phyloP scores from a whole-genome alignment of 768 basidiomycete species.

The Leucosporidium creatinivorum region DNA sequence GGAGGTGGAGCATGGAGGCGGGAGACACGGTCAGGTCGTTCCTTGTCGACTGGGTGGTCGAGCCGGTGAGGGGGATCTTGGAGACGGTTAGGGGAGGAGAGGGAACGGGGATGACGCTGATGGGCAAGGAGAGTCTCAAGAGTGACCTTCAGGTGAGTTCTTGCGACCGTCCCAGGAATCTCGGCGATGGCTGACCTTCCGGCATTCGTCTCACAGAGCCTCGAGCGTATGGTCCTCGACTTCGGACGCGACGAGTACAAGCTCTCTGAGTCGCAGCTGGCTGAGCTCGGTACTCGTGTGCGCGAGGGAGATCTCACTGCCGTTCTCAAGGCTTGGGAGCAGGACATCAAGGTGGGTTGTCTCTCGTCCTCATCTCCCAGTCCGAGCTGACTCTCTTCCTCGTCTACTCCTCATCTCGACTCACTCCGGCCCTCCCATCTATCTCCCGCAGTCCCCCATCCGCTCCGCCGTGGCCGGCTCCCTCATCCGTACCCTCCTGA shows the following conservation, averaged over 20 bases:
- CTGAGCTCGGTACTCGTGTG: constrained; percentile 58
- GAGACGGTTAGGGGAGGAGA: constrained; percentile 77
- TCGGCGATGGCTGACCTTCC: neutral
- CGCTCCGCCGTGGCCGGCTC: constrained; percentile 72
- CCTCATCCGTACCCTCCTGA: constrained; percentile 71
- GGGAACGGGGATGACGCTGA: constrained; percentile 55
- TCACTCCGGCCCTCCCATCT: too few species aligned
- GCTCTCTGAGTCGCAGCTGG: constrained; percentile 59
- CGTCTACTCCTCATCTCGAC: neutral
- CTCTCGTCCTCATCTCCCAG: neutral
- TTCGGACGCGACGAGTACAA: constrained; percentile 73
- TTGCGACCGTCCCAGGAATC: neutral
- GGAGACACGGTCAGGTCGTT: constrained; percentile 65
- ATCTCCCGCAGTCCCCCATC: constrained; percentile 52
- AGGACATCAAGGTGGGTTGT: constrained; percentile 63
- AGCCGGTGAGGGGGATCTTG: constrained; percentile 72
- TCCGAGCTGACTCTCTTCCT: neutral
- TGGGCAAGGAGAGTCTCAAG: constrained; percentile 70
- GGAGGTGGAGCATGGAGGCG: constrained; percentile 54
- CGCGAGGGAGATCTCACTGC: constrained; percentile 75
- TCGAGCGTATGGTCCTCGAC: constrained; percentile 85
- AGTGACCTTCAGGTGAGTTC: constrained; percentile 68
- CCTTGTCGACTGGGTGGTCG: constrained; percentile 72
- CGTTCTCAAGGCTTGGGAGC: constrained; percentile 79
- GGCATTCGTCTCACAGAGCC: constrained; percentile 50